Percentiles rank a stretch among this genome's conserved stretches.
These are phyloP conservation scores for Plasmodium gaboni DNA, from an alignment of 169 alveolate genomes.

Conservation along the genomic window DNA sequence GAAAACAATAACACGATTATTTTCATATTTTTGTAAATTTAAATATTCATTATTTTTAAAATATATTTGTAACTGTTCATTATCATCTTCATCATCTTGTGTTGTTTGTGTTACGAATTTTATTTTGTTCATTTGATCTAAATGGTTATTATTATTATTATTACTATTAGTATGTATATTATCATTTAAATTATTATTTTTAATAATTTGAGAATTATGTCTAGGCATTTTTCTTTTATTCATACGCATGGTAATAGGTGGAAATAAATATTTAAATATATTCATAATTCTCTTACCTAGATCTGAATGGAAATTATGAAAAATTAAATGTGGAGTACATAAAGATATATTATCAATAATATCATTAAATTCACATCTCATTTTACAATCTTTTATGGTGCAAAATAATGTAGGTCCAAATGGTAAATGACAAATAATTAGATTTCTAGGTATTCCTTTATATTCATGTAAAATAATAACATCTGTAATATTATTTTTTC, in stretches of 20 bases:
- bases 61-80: constrained; percentile 26
- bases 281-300: constrained; percentile 95
- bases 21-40: constrained; percentile 83
- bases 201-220: constrained; percentile 6
- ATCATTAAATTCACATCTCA: constrained; percentile 98
- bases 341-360: constrained; percentile 96
- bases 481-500: constrained; percentile 96
- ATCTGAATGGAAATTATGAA: constrained; percentile 94
- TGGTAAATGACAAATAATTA: constrained; percentile 98
- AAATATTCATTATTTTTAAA: constrained; percentile 52
- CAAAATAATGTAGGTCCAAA: constrained; percentile 99
- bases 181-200: not conserved
- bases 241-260: constrained; percentile 84
- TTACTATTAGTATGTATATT: not conserved
- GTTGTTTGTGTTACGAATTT: not conserved
- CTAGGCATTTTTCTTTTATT: constrained; percentile 44
- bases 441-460: constrained; percentile 97
- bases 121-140: not conserved
- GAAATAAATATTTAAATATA: constrained; percentile 95
- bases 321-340: constrained; percentile 96
- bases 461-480: constrained; percentile 87
- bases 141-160: not conserved
- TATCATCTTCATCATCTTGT: constrained; percentile 6
- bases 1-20: constrained; percentile 93
- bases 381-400: constrained; percentile 95